Evolutionary conservation across 2,329 filamentous ascomycete genomes (phyloP), one percentile per base, ranked within the genome.

Genomic region (Ophiostoma piceae): DNA sequence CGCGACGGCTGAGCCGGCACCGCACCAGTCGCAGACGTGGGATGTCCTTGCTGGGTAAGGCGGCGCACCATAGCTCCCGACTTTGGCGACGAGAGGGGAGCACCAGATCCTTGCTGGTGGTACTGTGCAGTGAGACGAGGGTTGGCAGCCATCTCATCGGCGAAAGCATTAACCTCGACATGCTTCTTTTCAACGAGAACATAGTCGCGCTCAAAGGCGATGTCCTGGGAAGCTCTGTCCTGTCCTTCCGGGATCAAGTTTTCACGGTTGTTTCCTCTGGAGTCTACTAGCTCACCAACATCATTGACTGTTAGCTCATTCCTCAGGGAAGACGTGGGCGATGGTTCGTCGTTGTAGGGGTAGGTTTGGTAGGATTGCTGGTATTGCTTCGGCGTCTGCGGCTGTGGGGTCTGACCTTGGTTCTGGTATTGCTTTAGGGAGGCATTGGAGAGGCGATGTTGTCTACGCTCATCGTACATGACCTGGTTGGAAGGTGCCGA

Each of bases 151-250:
- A 99, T 83, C 79, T 98, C 94, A 79, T 99, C 95, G 29, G 95
- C 95, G 76, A 99, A 90, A 2, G 95, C 95, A 78, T 99, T 98
- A 67, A 99, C 94, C 78, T 98, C 94, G 12, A 99, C 94, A 26
- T 93, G 91, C 73, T 90, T 89, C 82, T 97, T 97, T 81, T 99
- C 95, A 14, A 99, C 92, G 35, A 98, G 84, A 26, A 99, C 94
- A 75, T 98, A 99, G 74, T 98, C 95, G 73, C 94, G 88, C 77
- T 97, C 94, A 75, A 96, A 91, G 0, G 91, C 91, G 67, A 96
- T 88, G 73, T 98, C 94, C 75, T 96, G 92, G 2, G 92, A 92
- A 3, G 90, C 90, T 76, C 83, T 87, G 75, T 90, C 89, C 71
- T 88, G 87, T 73, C 90, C 89, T 70, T 80, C 79, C 26, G 67